Base-by-base conservation (phyloP, 1,284 basidiomycete species). In the Apiotrichum mycotoxinovorans region DNA sequence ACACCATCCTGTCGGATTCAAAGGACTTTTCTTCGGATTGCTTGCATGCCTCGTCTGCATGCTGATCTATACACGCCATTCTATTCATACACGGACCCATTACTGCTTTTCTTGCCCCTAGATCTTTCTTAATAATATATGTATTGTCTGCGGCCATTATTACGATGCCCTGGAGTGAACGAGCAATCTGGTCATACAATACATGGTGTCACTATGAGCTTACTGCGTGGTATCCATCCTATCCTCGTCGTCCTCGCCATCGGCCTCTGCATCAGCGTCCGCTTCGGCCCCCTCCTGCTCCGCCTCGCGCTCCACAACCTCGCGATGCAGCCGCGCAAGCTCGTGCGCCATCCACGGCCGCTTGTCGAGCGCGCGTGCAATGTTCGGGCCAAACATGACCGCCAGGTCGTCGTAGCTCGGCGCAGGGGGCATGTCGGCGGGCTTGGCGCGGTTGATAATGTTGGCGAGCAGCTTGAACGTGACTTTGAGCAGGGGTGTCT, bases 341-440 rank as follows among this genome's bases (percentile, higher is more conserved):
- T 69, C 67, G 42, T 47, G 59, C 5, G 66, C 68, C 48, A 70
- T 60, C 68, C 68, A 71, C 45, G 66, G 62, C 34, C 68, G 58
- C 60, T 72, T 72, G 52, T 68, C 66, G 38, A 73, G 52, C 22
- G 56, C 64, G 27, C 52, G 55, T 2, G 66, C 66, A 23, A 69
- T 46, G 46, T 66, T 64, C 4, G 58, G 51, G 4, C 72, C 72
- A 48, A 73, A 72, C n/a, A 47, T 43, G 35, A 60, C 51, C 14
- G 43, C 61, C 3, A 70, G 49, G 30, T 62, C 57, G 27, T 63
- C 61, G 11, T 54, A 22, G n/a, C 54, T 40, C 23, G 62, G 35
- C 25, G 60, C 41, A 3, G 59, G 51, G 3, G 65, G 65, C n/a
- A 60, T 41, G 52, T 60, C 54, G 7, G 45, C 50, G 0, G 66